Base-by-base conservation (phyloP, 2,329 filamentous ascomycete species). In the Magnaporthales sp. region DNA sequence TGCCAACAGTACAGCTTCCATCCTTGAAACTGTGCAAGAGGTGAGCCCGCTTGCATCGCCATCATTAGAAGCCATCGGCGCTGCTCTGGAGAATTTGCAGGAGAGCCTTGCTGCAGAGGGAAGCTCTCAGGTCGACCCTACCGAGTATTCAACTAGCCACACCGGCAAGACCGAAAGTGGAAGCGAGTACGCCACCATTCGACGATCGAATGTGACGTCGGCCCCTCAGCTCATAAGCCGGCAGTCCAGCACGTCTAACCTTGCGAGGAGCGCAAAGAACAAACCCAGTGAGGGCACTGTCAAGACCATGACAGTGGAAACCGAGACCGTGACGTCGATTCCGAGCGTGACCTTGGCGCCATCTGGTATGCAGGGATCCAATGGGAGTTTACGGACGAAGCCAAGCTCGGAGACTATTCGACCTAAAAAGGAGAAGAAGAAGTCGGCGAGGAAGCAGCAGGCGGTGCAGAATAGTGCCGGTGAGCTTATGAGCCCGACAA, bases 261-360 rank as follows among this genome's bases (percentile, higher is more conserved):
- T 65, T 30, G 38, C 63, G 22, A 65, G 58, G 63, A 46, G 46
- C 11, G 46, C 89, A 89, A 91, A 93, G 74, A 83, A 86, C 38
- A 92, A 93, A 75, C 81, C 86, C 30, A 80, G 83, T 65, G 91
- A 96, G 74, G 89, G 88, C n/a, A 90, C 91, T 46, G 85, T 89
- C 67, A 88, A 90, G 74, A 95, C 92, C 72, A 97, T 99, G 93
- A 98, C 92, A 10, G 94, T 98, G 15, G 95, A 99, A 80, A 97
- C 95, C 0, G 95, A 99, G 77, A 96, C 93, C 0, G 95, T 99
- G 51, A 90, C 88, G 60, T 96, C 93, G 3, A 91, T 97, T 66
- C 92, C 93, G 11, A 93, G 96, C 74, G 86, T 93, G 30, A 87
- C 90, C 10, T 82, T 97, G 30, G 88, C 89, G 7, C 79, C 83